Conservation (phyloP, 2,329 filamentous ascomycete species). For the Monosporascus cannonballus region DNA sequence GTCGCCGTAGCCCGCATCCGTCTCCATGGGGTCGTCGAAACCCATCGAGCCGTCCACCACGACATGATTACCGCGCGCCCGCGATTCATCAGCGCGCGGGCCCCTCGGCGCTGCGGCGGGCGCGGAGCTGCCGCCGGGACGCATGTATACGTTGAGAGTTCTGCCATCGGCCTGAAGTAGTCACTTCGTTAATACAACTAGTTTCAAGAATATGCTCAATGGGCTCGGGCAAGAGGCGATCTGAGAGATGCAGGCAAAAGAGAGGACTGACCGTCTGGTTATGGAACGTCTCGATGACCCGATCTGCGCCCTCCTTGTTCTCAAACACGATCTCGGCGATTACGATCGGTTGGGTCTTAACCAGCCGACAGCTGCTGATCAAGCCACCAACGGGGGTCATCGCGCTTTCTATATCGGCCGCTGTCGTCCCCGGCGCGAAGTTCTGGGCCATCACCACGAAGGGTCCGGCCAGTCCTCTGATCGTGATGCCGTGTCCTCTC, state of each 20-base stretch:
- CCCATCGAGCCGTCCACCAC: slow-evolving; percentile 49
- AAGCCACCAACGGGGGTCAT: slow-evolving; percentile 70
- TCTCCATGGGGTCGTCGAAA: slow-evolving; percentile 44
- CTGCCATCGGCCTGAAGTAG: slow-evolving; percentile 61
- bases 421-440: slow-evolving; percentile 75
- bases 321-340: slow-evolving; percentile 74
- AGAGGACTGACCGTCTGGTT: slow-evolving; percentile 60
- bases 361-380: slow-evolving; percentile 59
- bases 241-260: background rate
- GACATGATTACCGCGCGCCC: slow-evolving; percentile 28
- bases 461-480: slow-evolving; percentile 67
- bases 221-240: background rate
- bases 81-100: slow-evolving; percentile 26
- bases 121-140: slow-evolving; percentile 38
- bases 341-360: slow-evolving; percentile 64
- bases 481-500: slow-evolving; percentile 50
- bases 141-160: slow-evolving; percentile 66
- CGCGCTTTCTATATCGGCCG: slow-evolving; percentile 75
- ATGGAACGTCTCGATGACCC: slow-evolving; percentile 70
- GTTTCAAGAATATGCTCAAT: too few relatives aligned
- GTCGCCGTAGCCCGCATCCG: slow-evolving; percentile 18
- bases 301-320: slow-evolving; percentile 65
- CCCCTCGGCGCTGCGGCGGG: slow-evolving; percentile 22
- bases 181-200: background rate
- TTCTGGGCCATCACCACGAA: slow-evolving; percentile 72